phyloP scores from a whole-genome alignment of 1,284 basidiomycete genomes.

The Irpex sp. region DNA sequence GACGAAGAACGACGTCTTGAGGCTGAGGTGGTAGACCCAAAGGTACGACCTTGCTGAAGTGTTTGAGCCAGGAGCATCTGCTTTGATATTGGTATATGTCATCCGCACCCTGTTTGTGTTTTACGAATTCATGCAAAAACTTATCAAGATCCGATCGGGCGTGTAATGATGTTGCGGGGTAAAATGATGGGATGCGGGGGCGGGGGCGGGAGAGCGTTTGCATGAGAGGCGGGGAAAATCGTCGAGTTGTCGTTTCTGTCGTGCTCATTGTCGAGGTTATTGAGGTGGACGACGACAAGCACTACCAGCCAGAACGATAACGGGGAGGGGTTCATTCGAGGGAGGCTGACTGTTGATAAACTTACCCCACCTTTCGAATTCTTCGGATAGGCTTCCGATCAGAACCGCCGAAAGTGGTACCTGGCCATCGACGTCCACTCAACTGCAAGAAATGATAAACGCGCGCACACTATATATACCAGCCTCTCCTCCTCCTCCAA shows the following conservation, averaged over 20 bases:
- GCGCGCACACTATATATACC: not conserved
- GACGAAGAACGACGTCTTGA: no score
- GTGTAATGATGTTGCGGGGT: not conserved
- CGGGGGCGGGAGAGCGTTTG: not conserved
- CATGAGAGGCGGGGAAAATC: no score
- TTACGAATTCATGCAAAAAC: not conserved
- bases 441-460: not conserved
- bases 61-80: no score
- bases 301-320: not conserved
- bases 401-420: not conserved
- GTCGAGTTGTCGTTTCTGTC: no score
- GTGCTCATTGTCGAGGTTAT: not conserved
- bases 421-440: not conserved
- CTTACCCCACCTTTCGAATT: not conserved
- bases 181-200: not conserved
- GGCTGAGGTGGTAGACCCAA: no score
- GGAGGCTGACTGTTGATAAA: not conserved
- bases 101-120: no score
- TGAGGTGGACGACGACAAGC: not conserved
- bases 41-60: no score
- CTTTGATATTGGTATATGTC: no score
- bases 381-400: conserved; percentile 1
- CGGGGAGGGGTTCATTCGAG: no score
- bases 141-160: not conserved
- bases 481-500: not conserved